Evolutionary conservation across 495 filamentous ascomycete species (phyloP), one percentile per base, ranked within the genome.

Genomic region (Tirmania nivea): DNA sequence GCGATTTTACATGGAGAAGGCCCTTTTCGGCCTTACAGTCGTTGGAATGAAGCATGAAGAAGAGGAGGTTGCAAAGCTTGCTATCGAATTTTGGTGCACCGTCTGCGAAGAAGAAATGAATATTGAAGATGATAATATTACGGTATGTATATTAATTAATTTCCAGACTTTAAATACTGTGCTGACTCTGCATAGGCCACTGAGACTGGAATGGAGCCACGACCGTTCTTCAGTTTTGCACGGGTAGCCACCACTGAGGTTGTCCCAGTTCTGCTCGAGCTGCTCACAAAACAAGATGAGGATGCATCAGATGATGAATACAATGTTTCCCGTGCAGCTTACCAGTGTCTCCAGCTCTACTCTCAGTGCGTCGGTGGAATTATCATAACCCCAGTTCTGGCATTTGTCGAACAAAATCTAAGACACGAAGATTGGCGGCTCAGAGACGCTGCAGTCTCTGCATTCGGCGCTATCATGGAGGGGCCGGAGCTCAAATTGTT

Each of bases 1-100:
- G 90, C 78, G 86, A 61, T 96, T 93, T 71, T 97, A 97, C 73
- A 97, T 97, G 90, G 92, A 97, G 76, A 96, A 95, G 76, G 90
- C 90, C 48, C 73, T 97, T 37, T 97, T 96, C 66, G 90, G 92
- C 48, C 75, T 97, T 12, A 97, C 92, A n/a, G 92, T 96, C 55
- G 78, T 94, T 71, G 92, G 90, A 54, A 97, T 97, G 92, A 93
- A 90, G 74, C 89, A 79, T 66, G 82, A 84, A 10, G 90, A 97
- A 60, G 90, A 97, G 66, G 90, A 96, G 68, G 92, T 96, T 39
- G 80, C 92, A 45, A 97, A 97, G 74, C 76, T 97, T 31, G 90
- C 90, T 21, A 85, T 97, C 57, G 90, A 97, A 63, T 97, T 97
- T 73, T 97, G 90, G 90, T 95, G 90, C 70, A 96, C 90, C 17